Evolutionary conservation across 1,284 basidiomycete species (phyloP), one percentile per base, ranked within the genome.

Genomic region (Marasmius tenuissimus): DNA sequence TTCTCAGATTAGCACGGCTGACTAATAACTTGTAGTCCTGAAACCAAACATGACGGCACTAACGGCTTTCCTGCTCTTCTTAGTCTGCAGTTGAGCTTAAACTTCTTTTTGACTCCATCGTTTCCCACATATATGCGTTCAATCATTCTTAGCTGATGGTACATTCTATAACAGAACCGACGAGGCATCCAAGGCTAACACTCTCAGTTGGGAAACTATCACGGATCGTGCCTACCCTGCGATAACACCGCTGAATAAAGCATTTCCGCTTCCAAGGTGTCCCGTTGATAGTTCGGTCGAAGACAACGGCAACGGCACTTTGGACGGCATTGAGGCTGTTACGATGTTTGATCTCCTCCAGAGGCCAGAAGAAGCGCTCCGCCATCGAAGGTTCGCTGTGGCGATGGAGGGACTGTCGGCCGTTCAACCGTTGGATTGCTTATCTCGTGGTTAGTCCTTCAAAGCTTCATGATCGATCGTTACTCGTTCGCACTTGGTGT

Each of bases 241-340:
- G 12, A 59, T 61, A 47, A 63, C 63, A 22, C 61, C 65, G 53
- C 61, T 63, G 61, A 64, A 65, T 47, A 58, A 61, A 49, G 60
- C 65, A 0, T 57, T 57, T n/a, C n/a, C n/a, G n/a, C n/a, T n/a
- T n/a, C n/a, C n/a, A n/a, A n/a, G n/a, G n/a, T n/a, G n/a, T n/a
- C n/a, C n/a, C n/a, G n/a, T n/a, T n/a, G n/a, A n/a, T n/a, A n/a
- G n/a, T 1, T 38, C 53, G 16, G 65, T 57, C 3, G 61, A 64
- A 52, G 42, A 47, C 10, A 58, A 57, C 10, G 22, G 61, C 35
- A 60, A 66, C n/a, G 61, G 58, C 58, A 61, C 61, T 37, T 60
- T 59, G 18, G 40, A 18, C 8, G 60, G 58, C 1, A 61, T 60
- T 16, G 64, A 66, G 14, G 54, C 27, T 27, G 35, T 49, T 48